Base-by-base conservation (phyloP, 164 flowering plant species). In the Stephania yunnanensis region DNA sequence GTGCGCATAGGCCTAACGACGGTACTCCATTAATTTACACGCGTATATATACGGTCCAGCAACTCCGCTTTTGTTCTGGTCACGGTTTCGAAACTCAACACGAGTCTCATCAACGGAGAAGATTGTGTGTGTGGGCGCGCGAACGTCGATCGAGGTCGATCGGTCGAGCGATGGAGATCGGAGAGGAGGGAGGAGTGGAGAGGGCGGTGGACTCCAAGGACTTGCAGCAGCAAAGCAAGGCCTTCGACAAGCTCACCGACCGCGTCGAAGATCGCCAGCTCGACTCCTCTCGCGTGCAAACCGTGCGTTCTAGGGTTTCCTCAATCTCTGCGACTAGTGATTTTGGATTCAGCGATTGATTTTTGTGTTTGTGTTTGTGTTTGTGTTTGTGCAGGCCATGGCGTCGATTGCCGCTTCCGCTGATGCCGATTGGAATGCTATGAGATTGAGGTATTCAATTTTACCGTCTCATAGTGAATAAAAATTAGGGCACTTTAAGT, bases 241-340 rank as follows among this genome's bases (percentile, higher is more conserved):
- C 98, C 36, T 82, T 95, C 46, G 99, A 95, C 80, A 95, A 91
- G 87, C 97, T 95, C 82, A 95, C 99, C 31, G 98, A 95, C 81
- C 98, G 85, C 76, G 99, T 95, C 76, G 98, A 95, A 79, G 99
- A 95, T 82, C 98, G 97, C 71, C 99, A 95, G 83, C 97, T 95
- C 79, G 85, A 93, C 73, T 93, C 97, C 71, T 78, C 93, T 58
- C 89, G 99, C 29, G 98, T 91, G 53, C 97, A 93, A 76, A 88
- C 89, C 91, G 99, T 94, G 36, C 44, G 1, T 25, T 25, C 25
- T 25, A 25, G 25, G 25, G 25, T 25, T 25, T 25, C 25, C 25
- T 25, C 25, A 25, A 25, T 25, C 42, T 36, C 42, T 36, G 0
- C 42, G 4, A 36, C 42, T 36, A 36, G 3, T 36, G 42, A 36